A percentile compares a stretch with the other conserved stretches of the same genome.
phyloP scores from a whole-genome alignment of 148 eudicot species.

The Rhododendron henanense region DNA sequence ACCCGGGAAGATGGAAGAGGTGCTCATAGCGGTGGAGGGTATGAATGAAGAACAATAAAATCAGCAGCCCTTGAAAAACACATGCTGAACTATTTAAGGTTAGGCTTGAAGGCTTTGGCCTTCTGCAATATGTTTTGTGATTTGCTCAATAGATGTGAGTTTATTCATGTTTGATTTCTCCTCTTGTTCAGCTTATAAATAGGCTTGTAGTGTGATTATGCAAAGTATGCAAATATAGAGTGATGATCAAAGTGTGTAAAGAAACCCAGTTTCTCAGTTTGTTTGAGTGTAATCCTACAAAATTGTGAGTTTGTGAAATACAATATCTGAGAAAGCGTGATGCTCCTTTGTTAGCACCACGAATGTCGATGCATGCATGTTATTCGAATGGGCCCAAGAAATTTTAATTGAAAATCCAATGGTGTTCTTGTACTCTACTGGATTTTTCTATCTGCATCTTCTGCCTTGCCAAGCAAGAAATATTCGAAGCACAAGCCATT shows the following conservation, averaged over 20 bases:
- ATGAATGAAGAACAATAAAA: slow-evolving; percentile 9
- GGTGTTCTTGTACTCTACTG: neutral
- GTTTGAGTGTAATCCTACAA: neutral
- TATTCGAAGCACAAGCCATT: too few relatives aligned
- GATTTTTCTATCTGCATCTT: too few relatives aligned
- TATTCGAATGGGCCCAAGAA: too few relatives aligned
- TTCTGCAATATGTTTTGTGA: neutral
- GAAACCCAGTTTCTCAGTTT: neutral
- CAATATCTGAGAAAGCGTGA: neutral
- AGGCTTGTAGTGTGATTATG: neutral
- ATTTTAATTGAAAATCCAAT: too few relatives aligned
- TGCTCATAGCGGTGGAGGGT: slow-evolving; percentile 22
- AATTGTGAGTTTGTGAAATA: neutral
- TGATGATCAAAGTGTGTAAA: neutral
- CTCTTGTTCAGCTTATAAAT: too few relatives aligned
- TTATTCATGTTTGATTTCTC: neutral
- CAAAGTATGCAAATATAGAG: neutral
- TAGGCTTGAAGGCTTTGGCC: too few relatives aligned
- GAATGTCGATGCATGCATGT: neutral
- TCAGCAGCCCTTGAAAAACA: too few relatives aligned
- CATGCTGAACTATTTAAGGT: too few relatives aligned
- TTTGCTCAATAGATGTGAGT: too few relatives aligned
- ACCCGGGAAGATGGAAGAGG: slow-evolving; percentile 25
- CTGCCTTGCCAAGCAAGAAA: too few relatives aligned
- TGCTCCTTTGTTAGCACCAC: too few relatives aligned